Evolutionary conservation across 148 eudicot genomes (phyloP), one percentile per base, ranked within the genome.

Genomic region (Camellia lanceoleosa): DNA sequence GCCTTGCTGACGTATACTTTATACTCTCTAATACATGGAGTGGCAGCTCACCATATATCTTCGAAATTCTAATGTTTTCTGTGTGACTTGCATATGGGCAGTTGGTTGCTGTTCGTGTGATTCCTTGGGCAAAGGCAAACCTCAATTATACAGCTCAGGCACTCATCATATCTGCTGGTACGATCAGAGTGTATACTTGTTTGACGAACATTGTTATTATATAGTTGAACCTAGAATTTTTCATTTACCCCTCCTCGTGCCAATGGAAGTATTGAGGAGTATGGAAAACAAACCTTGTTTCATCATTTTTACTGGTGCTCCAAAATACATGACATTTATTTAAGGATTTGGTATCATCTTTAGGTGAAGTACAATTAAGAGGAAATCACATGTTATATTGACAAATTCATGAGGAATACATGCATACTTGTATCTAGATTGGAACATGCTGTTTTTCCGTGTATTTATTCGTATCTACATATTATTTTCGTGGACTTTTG

Each of bases 111-210:
- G 87, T 86, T 80, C 97, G 94, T 56, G 81, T 44, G 61, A 58
- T 91, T 85, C 98, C 98, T 72, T 95, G 98, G 98, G 98, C 97
- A 7, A 93, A 95, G 89, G 90, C 94, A 74, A 90, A 95, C 86
- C 87, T 95, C 79, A 95, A 95, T 74, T 89, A 93, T 77, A 95
- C 96, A 74, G 97, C 86, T 74, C 97, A 95, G 84, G 97, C 98
- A 47, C 96, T 95, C 79, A 92, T 95, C 80, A 93, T 95, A 78
- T 95, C 98, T 78, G 93, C 89, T 75, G 98, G 98, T 95, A 83
- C 46, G 79, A 2, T 82, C 30, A 15, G 49, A 1, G 2, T 16
- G 51, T 68, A 30, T 14, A 3, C 13, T 7, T 18, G 13, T 58
- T 18, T 41, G 9, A 7, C 8, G 20, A 41, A 12, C 14, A 8